A percentile compares a stretch with the other conserved stretches of the same genome.
Conservation (phyloP, 2,329 filamentous ascomycete species). For the Colletotrichum shisoi region DNA sequence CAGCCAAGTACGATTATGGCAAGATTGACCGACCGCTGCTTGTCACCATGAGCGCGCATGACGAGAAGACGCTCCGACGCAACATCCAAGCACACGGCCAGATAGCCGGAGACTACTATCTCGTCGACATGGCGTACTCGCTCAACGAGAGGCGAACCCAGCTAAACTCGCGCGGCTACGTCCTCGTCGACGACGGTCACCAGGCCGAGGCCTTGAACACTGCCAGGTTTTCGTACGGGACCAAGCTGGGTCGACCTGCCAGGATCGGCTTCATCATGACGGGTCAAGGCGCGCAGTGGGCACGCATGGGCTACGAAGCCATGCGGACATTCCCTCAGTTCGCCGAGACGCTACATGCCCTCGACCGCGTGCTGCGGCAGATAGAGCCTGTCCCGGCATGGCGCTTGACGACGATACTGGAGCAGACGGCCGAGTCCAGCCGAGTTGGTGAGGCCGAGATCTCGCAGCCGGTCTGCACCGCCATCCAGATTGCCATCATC, state of each 20-base stretch:
- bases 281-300: not conserved
- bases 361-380: not conserved
- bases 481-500: not conserved
- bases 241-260: not conserved
- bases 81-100: not conserved
- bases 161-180: not conserved
- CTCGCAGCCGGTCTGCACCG: not conserved
- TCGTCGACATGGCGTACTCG: not conserved
- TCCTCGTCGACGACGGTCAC: not conserved
- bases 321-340: not conserved
- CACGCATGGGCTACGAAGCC: not conserved
- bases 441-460: not conserved
- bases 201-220: not conserved
- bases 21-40: not conserved
- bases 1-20: not conserved
- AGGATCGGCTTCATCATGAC: not conserved
- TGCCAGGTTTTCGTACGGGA: not conserved
- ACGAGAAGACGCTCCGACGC: not conserved
- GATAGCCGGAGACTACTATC: not conserved
- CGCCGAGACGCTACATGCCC: not conserved
- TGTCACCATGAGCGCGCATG: not conserved
- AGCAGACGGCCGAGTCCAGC: not conserved
- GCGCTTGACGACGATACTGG: not conserved
- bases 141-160: not conserved
- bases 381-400: not conserved